Evolutionary conservation across 495 filamentous ascomycete genomes (phyloP).

Genomic region (Talaromyces nanjingensis): DNA sequence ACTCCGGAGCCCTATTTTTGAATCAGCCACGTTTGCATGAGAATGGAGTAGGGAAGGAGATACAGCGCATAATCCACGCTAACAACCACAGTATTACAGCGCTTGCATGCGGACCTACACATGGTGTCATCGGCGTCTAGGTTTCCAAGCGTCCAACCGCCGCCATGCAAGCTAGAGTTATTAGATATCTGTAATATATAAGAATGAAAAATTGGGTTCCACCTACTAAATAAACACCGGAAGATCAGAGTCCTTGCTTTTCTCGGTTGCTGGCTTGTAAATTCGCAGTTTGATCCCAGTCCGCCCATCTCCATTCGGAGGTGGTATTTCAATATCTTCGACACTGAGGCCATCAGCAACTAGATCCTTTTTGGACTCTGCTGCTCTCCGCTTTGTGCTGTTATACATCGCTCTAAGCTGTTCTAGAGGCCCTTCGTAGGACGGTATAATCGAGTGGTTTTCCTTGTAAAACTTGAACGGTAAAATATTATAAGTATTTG

Average conservation of each 20-base stretch:
- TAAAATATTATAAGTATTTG: background rate
- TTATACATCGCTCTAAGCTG: slow-evolving; percentile 5
- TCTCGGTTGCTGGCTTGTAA: slow-evolving; percentile 2
- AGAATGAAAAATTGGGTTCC: background rate
- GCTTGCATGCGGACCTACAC: slow-evolving; percentile 1
- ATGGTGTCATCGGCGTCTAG: background rate
- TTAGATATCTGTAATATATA: background rate
- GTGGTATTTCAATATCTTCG: slow-evolving; percentile 4
- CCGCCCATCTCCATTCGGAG: background rate
- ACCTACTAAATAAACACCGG: slow-evolving; percentile 2
- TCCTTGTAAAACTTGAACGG: slow-evolving; percentile 3
- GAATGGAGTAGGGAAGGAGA: too few relatives aligned
- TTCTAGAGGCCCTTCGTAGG: slow-evolving; percentile 1
- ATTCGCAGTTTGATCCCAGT: slow-evolving; percentile 2
- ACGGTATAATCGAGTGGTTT: slow-evolving; percentile 1
- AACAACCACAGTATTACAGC: background rate
- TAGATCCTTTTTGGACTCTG: background rate
- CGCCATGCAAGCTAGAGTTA: slow-evolving; percentile 2
- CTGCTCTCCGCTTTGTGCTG: background rate
- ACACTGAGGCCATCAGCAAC: background rate
- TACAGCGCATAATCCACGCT: slow-evolving; percentile 7
- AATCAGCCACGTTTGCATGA: background rate
- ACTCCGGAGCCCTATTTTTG: background rate
- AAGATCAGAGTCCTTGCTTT: background rate
- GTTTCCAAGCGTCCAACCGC: slow-evolving; percentile 4